Evolutionary conservation across 208 protist genomes (phyloP), one percentile per base, ranked within the genome.

Genomic region (Leptomonas seymouri): DNA sequence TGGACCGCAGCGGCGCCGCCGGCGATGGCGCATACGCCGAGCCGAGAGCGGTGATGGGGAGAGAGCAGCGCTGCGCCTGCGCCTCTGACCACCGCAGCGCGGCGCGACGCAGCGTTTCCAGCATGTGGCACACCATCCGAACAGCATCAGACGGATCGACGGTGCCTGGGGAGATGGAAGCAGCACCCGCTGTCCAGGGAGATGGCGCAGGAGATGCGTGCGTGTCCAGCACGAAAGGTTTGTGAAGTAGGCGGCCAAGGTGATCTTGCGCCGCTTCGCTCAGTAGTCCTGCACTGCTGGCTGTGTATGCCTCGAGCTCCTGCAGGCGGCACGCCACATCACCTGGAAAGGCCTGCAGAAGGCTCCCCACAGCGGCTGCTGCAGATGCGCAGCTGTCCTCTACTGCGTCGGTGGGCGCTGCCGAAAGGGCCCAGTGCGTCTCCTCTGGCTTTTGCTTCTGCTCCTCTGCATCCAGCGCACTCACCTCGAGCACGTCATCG

Each of bases 101-200:
- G 6, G 68, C 53, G n/a, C n/a, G 36, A 16, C 66, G 68, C 56
- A 80, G 63, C n/a, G 67, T 57, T n/a, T 80, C 69, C 25, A 82
- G 59, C 1, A 67, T 45, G 30, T 50, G 53, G 16, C 44, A 48
- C 46, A 80, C 71, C 27, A 39, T n/a, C 21, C 1, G 23, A 6
- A 48, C 28, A 36, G 51, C 68, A n/a, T 18, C 39, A 8, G 54
- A 25, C 1, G 54, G n/a, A 30, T 21, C 5, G 6, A 25, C 20
- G 20, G 54, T 21, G 20, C 39, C 31, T 27, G 4, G 9, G 3
- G 54, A 39, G 14, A 39, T 39, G 34, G 34, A 39, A 39, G 34
- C 34, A 39, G 9, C 34, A 39, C 34, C 34, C 3, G 7, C 34
- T 39, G 3, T 39, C 34, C 34, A 39, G 34, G 34, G 7, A 7